Evolutionary conservation across 306 rosid genomes (phyloP), one percentile per base, ranked within the genome.

Genomic region (Trifolium repens): DNA sequence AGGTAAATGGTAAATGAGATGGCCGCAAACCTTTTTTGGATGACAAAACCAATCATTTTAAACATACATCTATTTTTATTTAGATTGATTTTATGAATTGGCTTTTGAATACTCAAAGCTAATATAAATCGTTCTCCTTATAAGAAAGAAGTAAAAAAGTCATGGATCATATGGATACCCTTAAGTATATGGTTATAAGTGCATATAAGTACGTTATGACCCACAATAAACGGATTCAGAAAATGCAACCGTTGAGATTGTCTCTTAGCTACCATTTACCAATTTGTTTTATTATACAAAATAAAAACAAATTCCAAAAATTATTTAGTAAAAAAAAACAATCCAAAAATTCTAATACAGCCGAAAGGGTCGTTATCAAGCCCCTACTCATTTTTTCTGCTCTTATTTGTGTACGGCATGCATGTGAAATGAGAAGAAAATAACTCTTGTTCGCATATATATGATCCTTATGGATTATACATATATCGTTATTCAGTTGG

Each of bases 211-310:
- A 57, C 34, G 4, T 10, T 57, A 57, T 22, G 63, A 24, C 26
- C 77, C 73, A 70, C 77, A 69, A 4, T 26, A 5, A 60, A 39
- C 27, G 54, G 67, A 26, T 49, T 67, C 30, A 74, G 60, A 17
- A 47, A 24, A 17, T 75, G 63, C 46, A 63, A 34, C 77, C 80
- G 57, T 67, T 71, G 74, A n/a, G 26, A 54, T 70, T 71, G 78
- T 81, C 74, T 15, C 0, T 62, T 7, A 5, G 32, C 6, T 35
- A 35, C 1, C 40, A 37, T 37, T 37, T 37, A 37, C 69, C 42
- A 37, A 55, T 55, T 71, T 72, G 66, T 67, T 46, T 81, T 30
- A 26, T 39, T 8, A 62, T 8, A 11, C 10, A 34, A 11, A 13
- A 4, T 27, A 6, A 26, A 58, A 58, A 5, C 64, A 15, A 58